Evolutionary conservation across 2,329 filamentous ascomycete genomes (phyloP), one percentile per base, ranked within the genome.

Genomic region (Akanthomyces muscarius): DNA sequence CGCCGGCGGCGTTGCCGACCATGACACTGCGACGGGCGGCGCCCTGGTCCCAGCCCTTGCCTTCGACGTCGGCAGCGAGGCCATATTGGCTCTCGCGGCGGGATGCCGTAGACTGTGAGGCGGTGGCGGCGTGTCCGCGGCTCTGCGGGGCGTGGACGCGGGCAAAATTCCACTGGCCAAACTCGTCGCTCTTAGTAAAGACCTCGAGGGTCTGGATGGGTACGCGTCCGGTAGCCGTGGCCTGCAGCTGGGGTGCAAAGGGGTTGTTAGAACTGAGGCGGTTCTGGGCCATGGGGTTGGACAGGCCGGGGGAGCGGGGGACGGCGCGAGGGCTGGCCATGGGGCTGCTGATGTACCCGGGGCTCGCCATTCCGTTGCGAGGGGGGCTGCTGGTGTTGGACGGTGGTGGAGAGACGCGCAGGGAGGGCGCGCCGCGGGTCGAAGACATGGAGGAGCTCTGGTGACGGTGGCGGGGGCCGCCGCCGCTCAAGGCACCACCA

Each of bases 231-330:
- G 69, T 69, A 10, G 68, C 69, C 21, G 45, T 36, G 33, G 33
- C 33, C 30, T 33, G 50, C 18, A 30, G 41, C 28, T 71, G 69
- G 1, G 78, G 45, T 2, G 80, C 82, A 66, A 85, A 86, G 2
- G 83, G 83, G 67, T 86, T 86, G 71, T 86, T 86, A 65, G 83
- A 86, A 71, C 83, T 85, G 73, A 86, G 84, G 7, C 83, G 81
- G 54, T 75, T 72, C 57, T 66, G 65, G 42, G 42, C 50, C 30
- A 38, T 14, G n/a, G 21, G 42, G 45, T 48, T 28, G 38, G 14
- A 28, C 14, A 11, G n/a, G 71, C 4, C 72, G 69, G 18, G 71
- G 72, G 16, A 67, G 57, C 10, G 71, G 66, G 42, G 69, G 8
- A 55, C 33, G 50, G 33, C 51, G 33, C 51, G 56, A 4, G 56